A percentile compares a stretch with the other conserved stretches of the same genome.
Conservation (phyloP, 2,329 filamentous ascomycete species). For the Bipolaris zeicola region DNA sequence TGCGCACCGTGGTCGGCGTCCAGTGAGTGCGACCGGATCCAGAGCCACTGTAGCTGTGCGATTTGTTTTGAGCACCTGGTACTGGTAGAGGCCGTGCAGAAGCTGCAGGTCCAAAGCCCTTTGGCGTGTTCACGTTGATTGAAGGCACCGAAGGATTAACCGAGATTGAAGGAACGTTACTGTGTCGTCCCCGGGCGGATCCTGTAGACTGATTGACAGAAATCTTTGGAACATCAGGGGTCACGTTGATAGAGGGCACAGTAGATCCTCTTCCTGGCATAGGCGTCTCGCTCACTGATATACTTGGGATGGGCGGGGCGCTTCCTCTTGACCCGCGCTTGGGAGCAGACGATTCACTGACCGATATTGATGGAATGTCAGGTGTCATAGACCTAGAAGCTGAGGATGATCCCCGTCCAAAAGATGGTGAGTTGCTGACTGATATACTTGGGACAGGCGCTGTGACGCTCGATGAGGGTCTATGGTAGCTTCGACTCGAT, state of each 20-base stretch:
- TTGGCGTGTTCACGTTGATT: constrained; percentile 35
- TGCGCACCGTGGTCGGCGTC: constrained; percentile 54
- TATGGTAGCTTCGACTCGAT: constrained; percentile 23
- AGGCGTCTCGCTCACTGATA: constrained; percentile 31
- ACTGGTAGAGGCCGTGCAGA: constrained; percentile 56
- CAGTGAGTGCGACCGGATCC: constrained; percentile 50
- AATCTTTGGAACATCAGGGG: constrained; percentile 39
- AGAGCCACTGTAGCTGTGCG: constrained; percentile 37
- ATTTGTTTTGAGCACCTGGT: constrained; percentile 52
- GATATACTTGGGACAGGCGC: constrained; percentile 34
- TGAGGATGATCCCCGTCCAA: constrained; percentile 10
- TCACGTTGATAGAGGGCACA: constrained; percentile 22
- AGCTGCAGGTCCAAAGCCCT: constrained; percentile 29
- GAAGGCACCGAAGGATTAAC: constrained; percentile 27
- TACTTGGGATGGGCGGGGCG: constrained; percentile 27
- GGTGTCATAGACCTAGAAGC: constrained; percentile 26
- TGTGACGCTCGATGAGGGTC: constrained; percentile 26
- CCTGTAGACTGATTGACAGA: constrained; percentile 30
- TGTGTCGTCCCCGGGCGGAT: constrained; percentile 16
- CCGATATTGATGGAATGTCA: constrained; percentile 38
- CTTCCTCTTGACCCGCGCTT: constrained; percentile 23
- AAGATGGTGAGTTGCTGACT: constrained; percentile 24
- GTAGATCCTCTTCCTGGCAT: constrained; percentile 14
- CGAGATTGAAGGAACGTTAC: constrained; percentile 32
- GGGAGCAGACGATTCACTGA: constrained; percentile 16